Conservation (phyloP, 495 filamentous ascomycete species). For the Aspergillus carlsbadensis region DNA sequence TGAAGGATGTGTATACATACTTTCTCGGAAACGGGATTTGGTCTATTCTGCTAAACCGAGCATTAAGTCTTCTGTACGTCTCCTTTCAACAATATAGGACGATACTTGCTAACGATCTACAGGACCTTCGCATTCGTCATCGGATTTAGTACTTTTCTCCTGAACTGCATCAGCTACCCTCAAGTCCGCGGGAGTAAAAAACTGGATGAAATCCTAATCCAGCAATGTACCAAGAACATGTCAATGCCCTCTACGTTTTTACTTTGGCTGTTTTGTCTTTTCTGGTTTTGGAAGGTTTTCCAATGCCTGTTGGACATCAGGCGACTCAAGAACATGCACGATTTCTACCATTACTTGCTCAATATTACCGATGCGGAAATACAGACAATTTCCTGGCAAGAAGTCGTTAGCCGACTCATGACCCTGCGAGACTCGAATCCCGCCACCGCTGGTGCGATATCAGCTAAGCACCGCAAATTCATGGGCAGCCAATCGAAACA, state of each 20-base stretch:
- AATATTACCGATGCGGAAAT: constrained; percentile 89
- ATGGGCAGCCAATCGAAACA: constrained; percentile 88
- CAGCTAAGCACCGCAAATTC: constrained; percentile 61
- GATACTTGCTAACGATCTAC: constrained; percentile 13
- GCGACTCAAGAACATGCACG: constrained; percentile 72
- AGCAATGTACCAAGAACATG: constrained; percentile 84
- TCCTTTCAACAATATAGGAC: constrained; percentile 6
- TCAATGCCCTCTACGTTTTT: constrained; percentile 73
- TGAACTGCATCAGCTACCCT: constrained; percentile 82
- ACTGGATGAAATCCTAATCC: constrained; percentile 73
- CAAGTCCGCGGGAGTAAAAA: constrained; percentile 71
- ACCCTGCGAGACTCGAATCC: constrained; percentile 82
- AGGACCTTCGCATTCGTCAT: constrained; percentile 78
- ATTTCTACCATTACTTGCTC: constrained; percentile 86
- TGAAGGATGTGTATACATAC: constrained; percentile 88
- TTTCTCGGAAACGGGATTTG: constrained; percentile 83
- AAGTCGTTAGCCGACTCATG: constrained; percentile 88
- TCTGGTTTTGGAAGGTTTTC: constrained; percentile 78
- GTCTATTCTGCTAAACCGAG: constrained; percentile 75
- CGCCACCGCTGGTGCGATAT: constrained; percentile 69
- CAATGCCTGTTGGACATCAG: constrained; percentile 74
- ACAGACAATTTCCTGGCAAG: constrained; percentile 95
- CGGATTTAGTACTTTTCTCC: constrained; percentile 78
- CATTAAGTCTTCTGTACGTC: constrained; percentile 72
- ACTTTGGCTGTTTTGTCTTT: constrained; percentile 85